Evolutionary conservation across 495 filamentous ascomycete genomes (phyloP).

Genomic region (Lentithecium fluviatile): DNA sequence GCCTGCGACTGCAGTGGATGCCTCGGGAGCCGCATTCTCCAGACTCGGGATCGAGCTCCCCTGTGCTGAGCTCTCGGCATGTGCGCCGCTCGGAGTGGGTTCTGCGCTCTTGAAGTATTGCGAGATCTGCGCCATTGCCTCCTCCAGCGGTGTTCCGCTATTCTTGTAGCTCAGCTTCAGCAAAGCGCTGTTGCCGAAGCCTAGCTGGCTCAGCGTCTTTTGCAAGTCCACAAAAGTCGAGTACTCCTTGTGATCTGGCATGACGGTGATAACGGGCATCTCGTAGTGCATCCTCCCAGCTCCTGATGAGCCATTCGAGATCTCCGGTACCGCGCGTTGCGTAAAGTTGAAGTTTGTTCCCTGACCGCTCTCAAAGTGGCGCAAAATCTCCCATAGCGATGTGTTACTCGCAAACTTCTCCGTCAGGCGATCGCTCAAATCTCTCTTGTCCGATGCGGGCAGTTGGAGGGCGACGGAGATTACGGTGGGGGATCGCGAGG

Average conservation of each 20-base stretch:
- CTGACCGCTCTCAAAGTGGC: constrained; percentile 76
- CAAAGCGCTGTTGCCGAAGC: constrained; percentile 75
- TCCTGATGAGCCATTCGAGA: constrained; percentile 47
- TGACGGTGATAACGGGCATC: constrained; percentile 75
- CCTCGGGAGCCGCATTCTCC: constrained; percentile 19
- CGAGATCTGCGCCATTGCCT: constrained; percentile 78
- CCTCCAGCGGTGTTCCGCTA: constrained; percentile 75
- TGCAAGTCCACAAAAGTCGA: constrained; percentile 76
- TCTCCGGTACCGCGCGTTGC: constrained; percentile 65
- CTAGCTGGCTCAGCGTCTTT: constrained; percentile 82
- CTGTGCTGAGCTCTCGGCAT: constrained; percentile 15
- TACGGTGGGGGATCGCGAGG: constrained; percentile 75
- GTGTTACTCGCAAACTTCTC: constrained; percentile 84
- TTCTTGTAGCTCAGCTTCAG: constrained; percentile 71
- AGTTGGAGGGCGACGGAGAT: constrained; percentile 84
- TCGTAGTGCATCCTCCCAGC: constrained; percentile 82
- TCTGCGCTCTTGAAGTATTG: constrained; percentile 57
- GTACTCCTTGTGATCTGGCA: constrained; percentile 65
- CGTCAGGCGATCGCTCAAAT: constrained; percentile 64
- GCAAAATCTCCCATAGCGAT: constrained; percentile 80
- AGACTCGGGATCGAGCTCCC: constrained; percentile 15
- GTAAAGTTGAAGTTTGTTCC: constrained; percentile 64
- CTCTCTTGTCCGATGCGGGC: constrained; percentile 65
- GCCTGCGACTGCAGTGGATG: constrained; percentile 2
- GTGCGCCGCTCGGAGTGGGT: constrained; percentile 19